Evolutionary conservation across 176 grass and related monocot species (phyloP).

Genomic region (Oryza brachyantha): DNA sequence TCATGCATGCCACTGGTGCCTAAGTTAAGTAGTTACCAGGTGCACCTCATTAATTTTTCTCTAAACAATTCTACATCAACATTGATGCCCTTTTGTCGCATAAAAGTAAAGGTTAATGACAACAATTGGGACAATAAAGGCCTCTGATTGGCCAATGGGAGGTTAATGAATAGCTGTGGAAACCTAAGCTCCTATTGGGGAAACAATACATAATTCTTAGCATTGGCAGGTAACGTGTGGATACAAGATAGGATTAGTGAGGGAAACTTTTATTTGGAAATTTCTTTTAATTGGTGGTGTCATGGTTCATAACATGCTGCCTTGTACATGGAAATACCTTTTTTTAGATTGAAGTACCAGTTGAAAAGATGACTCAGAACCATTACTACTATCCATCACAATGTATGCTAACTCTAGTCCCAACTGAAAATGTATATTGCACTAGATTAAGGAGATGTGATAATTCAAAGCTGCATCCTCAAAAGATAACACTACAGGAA

Average conservation of each 20-base stretch:
- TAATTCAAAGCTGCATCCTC: conserved; percentile 20
- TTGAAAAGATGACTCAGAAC: not conserved
- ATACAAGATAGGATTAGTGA: not conserved
- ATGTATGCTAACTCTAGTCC: not conserved
- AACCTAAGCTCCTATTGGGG: not conserved
- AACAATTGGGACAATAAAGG: not conserved
- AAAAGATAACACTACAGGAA: conserved; percentile 14
- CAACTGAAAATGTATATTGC: not conserved
- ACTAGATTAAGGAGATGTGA: not conserved
- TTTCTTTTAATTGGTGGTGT: not conserved
- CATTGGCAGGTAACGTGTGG: not conserved
- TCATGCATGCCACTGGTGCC: not conserved
- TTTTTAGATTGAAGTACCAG: not conserved
- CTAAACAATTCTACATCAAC: not conserved
- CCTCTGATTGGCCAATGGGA: not conserved
- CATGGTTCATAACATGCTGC: not conserved
- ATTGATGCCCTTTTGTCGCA: not conserved
- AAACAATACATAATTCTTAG: not conserved
- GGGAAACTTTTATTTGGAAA: not conserved
- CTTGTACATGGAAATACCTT: not conserved
- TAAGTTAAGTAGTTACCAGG: not conserved
- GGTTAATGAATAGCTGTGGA: conserved; percentile 5
- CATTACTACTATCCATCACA: not conserved
- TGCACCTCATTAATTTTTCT: conserved; percentile 4
- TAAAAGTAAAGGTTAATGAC: not conserved